phyloP scores from a whole-genome alignment of 1,139 yeast species.

The Suhomyces bolitotheri region DNA sequence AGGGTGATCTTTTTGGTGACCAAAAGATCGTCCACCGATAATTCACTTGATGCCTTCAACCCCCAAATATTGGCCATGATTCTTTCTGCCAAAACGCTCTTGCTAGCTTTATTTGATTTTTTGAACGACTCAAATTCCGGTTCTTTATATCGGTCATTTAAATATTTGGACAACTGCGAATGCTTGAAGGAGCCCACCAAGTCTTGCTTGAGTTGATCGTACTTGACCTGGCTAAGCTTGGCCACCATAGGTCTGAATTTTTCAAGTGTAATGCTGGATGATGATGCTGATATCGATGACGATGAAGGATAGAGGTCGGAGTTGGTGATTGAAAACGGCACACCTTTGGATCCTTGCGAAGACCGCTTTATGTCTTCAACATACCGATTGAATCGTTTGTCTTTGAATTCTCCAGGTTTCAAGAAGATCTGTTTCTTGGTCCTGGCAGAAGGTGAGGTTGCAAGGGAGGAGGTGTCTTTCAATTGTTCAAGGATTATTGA shows the following conservation, averaged over 20 bases:
- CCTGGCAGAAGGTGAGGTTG: slow-evolving; percentile 10
- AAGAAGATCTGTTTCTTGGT: slow-evolving; percentile 19
- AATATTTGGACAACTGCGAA: slow-evolving; percentile 16
- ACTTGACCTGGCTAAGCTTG: slow-evolving; percentile 14
- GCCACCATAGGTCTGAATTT: slow-evolving; percentile 13
- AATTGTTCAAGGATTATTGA: slow-evolving; percentile 17
- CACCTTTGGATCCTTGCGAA: slow-evolving; percentile 3
- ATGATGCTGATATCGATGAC: slow-evolving; percentile 5
- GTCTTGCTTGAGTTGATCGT: slow-evolving; percentile 15
- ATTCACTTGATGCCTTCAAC: slow-evolving; percentile 27
- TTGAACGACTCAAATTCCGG: slow-evolving; percentile 10
- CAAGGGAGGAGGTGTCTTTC: slow-evolving; percentile 15
- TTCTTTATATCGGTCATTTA: slow-evolving; percentile 11
- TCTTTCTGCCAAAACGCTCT: slow-evolving; percentile 15
- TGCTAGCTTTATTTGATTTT: slow-evolving; percentile 19
- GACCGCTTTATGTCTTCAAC: slow-evolving; percentile 13
- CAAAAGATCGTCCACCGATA: slow-evolving; percentile 40
- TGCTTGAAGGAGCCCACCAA: slow-evolving; percentile 16
- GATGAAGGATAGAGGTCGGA: slow-evolving; percentile 5
- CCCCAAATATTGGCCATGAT: slow-evolving; percentile 45
- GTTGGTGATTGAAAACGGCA: slow-evolving; percentile 6
- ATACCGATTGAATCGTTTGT: slow-evolving; percentile 15
- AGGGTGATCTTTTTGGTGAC: slow-evolving; percentile 41
- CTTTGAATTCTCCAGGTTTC: slow-evolving; percentile 18
- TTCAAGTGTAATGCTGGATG: slow-evolving; percentile 12